Base-by-base conservation (phyloP, 1,139 yeast genomes). In the Candida tetrigidarum region DNA sequence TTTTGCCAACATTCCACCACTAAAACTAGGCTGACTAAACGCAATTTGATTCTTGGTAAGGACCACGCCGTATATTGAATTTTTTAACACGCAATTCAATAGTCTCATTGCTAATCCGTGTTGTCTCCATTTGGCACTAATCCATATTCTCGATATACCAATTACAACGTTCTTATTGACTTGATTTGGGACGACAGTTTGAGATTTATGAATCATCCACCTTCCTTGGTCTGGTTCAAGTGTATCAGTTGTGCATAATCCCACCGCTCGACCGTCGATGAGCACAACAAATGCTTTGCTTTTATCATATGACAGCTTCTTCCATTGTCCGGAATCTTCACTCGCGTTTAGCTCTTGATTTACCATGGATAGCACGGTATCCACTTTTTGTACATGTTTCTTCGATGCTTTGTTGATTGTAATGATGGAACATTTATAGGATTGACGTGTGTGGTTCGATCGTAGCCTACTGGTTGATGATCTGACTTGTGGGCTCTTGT, bases 1-100 rank as follows among this genome's bases (percentile, higher is more conserved):
- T 39, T 55, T 58, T 0, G 91, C 87, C 30, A 86, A 66, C 38
- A 69, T 63, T 2, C 80, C 78, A 0, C 93, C 93, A 29, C 75
- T 67, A 33, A 71, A 74, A 51, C 87, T 81, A 0, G 92, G 92
- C 59, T 86, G 93, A 45, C 90, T 83, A 76, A 88, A 86, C 0
- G 82, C 86, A 2, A 85, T 63, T 44, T 79, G 73, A 4, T 47
- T 48, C 44, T 62, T 72, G 1, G 60, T 60, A 11, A 85, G 55
- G 0, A 27, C 47, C 36, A 77, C 55, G 0, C 91, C 91, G 56
- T 83, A 84, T 2, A 84, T 62, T 32, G 80, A 67, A 41, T 76
- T 55, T 1, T 56, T 53, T 36, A 70, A 55, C 0, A 80, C 76
- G 2, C 67, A 57, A 2, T 72, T 57, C 6, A 86, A 62, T 43